Evolutionary conservation across 768 basidiomycete species (phyloP).

Genomic region (Suillus placidus): DNA sequence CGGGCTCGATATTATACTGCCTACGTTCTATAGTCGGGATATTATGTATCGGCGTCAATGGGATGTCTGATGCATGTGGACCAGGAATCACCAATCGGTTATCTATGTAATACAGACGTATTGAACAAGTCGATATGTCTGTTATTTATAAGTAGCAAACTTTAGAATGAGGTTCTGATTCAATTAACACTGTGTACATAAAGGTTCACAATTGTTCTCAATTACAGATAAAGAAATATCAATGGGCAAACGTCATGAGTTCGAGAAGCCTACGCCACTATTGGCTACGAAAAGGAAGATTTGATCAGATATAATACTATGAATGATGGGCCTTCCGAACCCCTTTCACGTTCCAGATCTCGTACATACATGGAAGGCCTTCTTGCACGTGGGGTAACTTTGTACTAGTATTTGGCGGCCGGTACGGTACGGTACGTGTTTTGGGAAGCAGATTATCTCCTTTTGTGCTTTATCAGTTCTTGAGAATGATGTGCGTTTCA

Average conservation of each 20-base stretch:
- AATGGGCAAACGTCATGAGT: conserved; percentile 7
- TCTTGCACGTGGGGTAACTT: not conserved
- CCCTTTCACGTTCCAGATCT: not conserved
- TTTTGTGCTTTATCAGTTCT: not conserved
- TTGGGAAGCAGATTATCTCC: not conserved
- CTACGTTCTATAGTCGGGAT: not conserved
- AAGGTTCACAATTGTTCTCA: conserved; percentile 3
- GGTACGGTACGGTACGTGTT: conserved; percentile 7
- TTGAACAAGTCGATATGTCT: not conserved
- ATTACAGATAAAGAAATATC: conserved; percentile 3
- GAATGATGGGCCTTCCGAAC: not conserved
- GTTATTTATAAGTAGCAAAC: not conserved
- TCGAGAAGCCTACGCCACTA: not conserved
- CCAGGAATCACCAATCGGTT: too few species aligned
- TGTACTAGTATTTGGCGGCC: not conserved
- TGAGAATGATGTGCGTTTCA: not conserved
- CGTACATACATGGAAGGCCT: not conserved
- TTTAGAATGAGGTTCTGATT: not conserved
- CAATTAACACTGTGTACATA: conserved; percentile 2
- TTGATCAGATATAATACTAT: not conserved
- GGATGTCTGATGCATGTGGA: not conserved
- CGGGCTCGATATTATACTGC: not conserved
- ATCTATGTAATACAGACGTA: conserved; percentile 1
- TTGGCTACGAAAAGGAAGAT: not conserved
- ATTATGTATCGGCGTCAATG: not conserved